Evolutionary conservation across 305 asterid genomes (phyloP), one percentile per base, ranked within the genome.

Genomic region (Fraxinus platypoda): DNA sequence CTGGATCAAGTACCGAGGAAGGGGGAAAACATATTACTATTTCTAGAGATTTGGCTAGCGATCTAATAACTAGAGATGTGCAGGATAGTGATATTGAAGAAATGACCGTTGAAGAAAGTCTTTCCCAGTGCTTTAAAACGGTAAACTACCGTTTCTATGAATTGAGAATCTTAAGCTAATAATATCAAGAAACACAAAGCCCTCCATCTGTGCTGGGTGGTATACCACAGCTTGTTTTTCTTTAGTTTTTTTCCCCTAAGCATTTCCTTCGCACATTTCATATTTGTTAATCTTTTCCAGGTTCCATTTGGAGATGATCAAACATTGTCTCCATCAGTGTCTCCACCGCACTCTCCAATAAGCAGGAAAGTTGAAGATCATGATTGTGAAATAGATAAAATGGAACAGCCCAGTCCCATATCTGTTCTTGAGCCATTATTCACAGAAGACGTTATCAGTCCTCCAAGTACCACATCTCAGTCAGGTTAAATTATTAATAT

Each of bases 351-450:
- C 57, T 82, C 88, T 83, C 87, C 87, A 11, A 84, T 72, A 66
- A 72, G 86, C 64, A 38, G 33, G 35, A 90, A 92, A 87, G 79
- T 79, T 52, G 25, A 52, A 88, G 90, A 88, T 79, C 81, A 88
- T 31, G 92, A 87, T 62, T 80, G 78, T 74, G 78, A 77, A 6
- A 76, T 77, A 26, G 91, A 91, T 81, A 91, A 89, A 90, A 84
- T 85, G 78, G 98, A 86, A 81, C 90, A 88, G 31, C 98, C 98
- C 28, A 97, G 99, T 84, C 99, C 99, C n/a, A 68, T 92, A 78
- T 97, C 99, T 71, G 94, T 97, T 82, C 98, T 97, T 11, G 98
- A 97, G 86, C 96, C 94, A 62, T 72, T 92, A 77, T 94, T 90
- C 84, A 73, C 90, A 35, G 98, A 97, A 83, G 94, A 91, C 28